Evolutionary conservation across 768 basidiomycete genomes (phyloP), one percentile per base, ranked within the genome.

Genomic region (Pleurotus platypus): DNA sequence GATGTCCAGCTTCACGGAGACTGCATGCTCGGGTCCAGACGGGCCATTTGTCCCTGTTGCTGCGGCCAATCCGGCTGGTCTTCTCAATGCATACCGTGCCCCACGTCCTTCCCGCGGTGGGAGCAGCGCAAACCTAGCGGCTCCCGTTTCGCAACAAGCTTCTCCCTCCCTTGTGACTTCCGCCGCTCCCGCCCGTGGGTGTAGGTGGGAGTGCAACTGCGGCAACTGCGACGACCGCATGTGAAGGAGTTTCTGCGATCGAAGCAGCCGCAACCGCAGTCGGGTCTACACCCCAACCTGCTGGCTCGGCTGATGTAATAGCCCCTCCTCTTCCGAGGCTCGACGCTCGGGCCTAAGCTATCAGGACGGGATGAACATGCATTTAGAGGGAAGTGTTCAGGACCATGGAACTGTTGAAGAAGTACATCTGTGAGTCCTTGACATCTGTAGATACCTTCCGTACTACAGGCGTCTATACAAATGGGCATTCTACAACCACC

Each of bases 1-100:
- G 6, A 9, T 20, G 37, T 4, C 42, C 5, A 53, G 50, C 50
- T 53, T 53, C 38, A 53, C 50, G 35, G 50, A 53, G 50, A 53
- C 50, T 18, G 35, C 50, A 11, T 53, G 50, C 22, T 42, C 50
- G 16, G 50, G 50, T 18, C 50, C 50, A 5, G 51, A 53, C 8
- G 37, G 20, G 4, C 51, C 51, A 4, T 53, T 53, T 18, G 51
- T 37, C 5, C 50, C 51, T 15, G 35, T 22, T 9, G 12, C n/a
- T 37, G 51, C 51, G 0, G 30, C 51, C 11, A 15, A n/a, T 43
- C 42, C 51, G 24, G 51, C 51, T 18, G 39, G 51, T 40, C 22
- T 26, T 37, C 39, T 24, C 24, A 30, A 11, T 4, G 30, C 8
- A 11, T 30, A 7, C 9, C 30, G 30, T 11, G 30, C 30, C 30